Evolutionary conservation across 345 rosid species (phyloP), one percentile per base, ranked within the genome.

Genomic region (Brassica rapa): DNA sequence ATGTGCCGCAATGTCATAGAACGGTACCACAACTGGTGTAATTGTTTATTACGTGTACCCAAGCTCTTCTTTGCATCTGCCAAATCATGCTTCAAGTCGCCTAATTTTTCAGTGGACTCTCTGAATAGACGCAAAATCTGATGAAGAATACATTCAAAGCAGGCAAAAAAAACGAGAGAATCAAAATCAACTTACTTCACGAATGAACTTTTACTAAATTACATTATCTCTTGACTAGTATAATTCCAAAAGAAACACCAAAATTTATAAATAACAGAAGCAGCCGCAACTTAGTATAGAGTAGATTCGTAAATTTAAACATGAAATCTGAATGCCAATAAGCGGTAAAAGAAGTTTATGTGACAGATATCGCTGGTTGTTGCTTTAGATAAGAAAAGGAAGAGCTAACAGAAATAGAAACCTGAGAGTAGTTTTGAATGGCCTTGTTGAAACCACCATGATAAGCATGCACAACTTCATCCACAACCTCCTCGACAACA

Each of bases 391-490:
- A 46, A 43, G 60, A 27, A 19, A 51, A 49, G 67, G 49, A 74
- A 14, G 68, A 61, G 66, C 66, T 14, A 62, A 59, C 57, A 75
- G 59, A 43, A 65, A 16, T 71, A 65, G 78, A 59, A 70, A 96
- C 99, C 98, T 93, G 99, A 5, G 99, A 96, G 83, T 96, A 96
- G 82, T 96, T 96, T 84, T 96, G 99, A 84, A 96, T 93, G 75
- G 99, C 99, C 85, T 85, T 96, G 84, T 96, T 93, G 86, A 96
- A 96, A 74, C 99, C 99, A 84, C 88, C 73, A 66, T 96, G 99
- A 86, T 96, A 93, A 78, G 98, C 86, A 41, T 96, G 99, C 43
- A 96, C 99, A 61, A 96, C 96, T 89, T 93, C 99, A 85, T 96
- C 98, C 12, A 96, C 99, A 46, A 96, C 93, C 74, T 96, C 99